Evolutionary conservation across 2,329 filamentous ascomycete genomes (phyloP), one percentile per base, ranked within the genome.

Genomic region (Fusarium scirpi): DNA sequence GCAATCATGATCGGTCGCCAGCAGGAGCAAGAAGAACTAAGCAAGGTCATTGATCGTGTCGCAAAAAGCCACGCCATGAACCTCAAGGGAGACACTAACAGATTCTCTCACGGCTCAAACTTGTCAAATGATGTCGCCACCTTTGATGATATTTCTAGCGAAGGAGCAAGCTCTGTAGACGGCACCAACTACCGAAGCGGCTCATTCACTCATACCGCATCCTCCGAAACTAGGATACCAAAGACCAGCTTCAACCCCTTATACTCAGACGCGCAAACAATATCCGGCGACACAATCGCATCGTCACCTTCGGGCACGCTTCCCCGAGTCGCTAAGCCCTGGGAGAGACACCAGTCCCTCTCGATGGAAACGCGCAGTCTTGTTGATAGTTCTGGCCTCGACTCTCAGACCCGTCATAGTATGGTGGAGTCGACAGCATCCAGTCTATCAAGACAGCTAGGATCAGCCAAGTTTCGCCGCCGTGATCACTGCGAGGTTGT

Each of bases 1-100:
- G 88, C 89, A 1, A 85, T 86, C 62, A 94, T 97, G 85, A 92
- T 97, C 70, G 95, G 95, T 6, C 89, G 94, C 38, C 85, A 91
- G 30, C 84, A 88, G 66, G 93, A 97, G 77, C 89, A 89, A 44
- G 85, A 90, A 48, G 87, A 87, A 40, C 87, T 98, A 11, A 81
- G 94, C 41, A 87, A 85, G 70, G 87, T 96, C 38, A 93, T 98
- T 52, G 91, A 97, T 69, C 90, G 89, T 48, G 91, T 94, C 51
- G 88, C 92, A 22, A 89, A 85, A 76, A 90, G 86, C 34, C 92
- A 94, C 62, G 77, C 83, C 11, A 76, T 85, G 46, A 81, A 78
- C 52, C 80, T 82, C 49, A 84, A 80, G 45, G 80, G 81, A 16
- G 78, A 79, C 12, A 67, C 79, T 6, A 83, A 81, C 61, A 83